Evolutionary conservation across 768 basidiomycete species (phyloP).

Genomic region (Mycena galericulata): DNA sequence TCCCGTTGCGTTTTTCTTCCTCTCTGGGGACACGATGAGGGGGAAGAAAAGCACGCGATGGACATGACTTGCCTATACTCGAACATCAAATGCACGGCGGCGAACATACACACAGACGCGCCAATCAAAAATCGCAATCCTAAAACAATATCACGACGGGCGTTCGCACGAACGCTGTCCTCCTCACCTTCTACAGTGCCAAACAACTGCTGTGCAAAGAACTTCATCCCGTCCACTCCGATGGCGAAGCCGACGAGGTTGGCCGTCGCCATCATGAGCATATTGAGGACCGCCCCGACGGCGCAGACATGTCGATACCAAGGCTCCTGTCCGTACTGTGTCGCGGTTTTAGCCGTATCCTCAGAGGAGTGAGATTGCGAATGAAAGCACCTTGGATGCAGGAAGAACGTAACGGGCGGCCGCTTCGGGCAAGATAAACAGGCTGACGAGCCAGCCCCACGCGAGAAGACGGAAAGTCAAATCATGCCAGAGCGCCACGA

Average conservation of each 20-base stretch:
- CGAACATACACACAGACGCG: slow-evolving; percentile 76
- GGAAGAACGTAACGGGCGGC: slow-evolving; percentile 71
- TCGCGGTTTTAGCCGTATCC: not conserved
- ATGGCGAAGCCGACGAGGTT: slow-evolving; percentile 97
- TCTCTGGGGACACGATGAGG: slow-evolving; percentile 14
- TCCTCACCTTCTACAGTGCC: slow-evolving; percentile 73
- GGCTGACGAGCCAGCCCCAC: slow-evolving; percentile 96
- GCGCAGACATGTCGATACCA: slow-evolving; percentile 95
- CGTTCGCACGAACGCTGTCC: not conserved
- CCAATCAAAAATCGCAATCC: slow-evolving; percentile 75
- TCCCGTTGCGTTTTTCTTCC: slow-evolving; percentile 35
- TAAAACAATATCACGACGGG: slow-evolving; percentile 41
- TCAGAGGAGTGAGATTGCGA: not conserved
- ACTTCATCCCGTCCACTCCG: slow-evolving; percentile 81
- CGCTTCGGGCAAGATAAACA: slow-evolving; percentile 93
- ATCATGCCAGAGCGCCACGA: slow-evolving; percentile 98
- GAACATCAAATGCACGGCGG: slow-evolving; percentile 93
- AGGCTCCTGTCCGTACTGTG: slow-evolving; percentile 69
- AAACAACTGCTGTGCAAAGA: slow-evolving; percentile 72
- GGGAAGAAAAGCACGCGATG: not conserved
- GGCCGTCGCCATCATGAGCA: slow-evolving; percentile 90
- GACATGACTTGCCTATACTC: slow-evolving; percentile 81
- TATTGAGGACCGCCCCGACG: slow-evolving; percentile 84
- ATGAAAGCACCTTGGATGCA: slow-evolving; percentile 67
- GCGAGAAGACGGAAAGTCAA: slow-evolving; percentile 87